phyloP scores from a whole-genome alignment of 1,284 basidiomycete genomes.

The Cutaneotrichosporon sp. region DNA sequence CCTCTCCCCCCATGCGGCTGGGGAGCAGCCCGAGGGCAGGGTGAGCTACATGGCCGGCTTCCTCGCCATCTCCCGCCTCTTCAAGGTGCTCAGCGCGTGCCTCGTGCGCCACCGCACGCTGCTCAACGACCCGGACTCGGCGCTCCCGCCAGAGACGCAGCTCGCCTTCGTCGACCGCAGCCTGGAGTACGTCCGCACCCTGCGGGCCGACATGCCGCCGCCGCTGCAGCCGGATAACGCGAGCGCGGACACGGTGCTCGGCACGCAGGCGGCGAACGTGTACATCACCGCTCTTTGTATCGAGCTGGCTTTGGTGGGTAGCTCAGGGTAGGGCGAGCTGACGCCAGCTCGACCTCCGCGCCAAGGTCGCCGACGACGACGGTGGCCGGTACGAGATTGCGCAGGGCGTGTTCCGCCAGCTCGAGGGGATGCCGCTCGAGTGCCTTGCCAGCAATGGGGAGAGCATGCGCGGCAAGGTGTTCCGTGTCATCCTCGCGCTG shows the following conservation, averaged over 20 bases:
- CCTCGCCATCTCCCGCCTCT: conserved; percentile 21
- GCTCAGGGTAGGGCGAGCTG: background rate
- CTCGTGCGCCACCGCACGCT: conserved; percentile 30
- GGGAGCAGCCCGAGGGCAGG: conserved; percentile 11
- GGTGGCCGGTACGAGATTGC: conserved; percentile 28
- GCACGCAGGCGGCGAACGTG: conserved; percentile 36
- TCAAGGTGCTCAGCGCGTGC: conserved; percentile 30
- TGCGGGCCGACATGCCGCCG: conserved; percentile 20
- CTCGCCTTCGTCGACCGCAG: conserved; percentile 2
- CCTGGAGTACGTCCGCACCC: conserved; percentile 9
- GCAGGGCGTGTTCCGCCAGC: conserved; percentile 21
- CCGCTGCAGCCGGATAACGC: conserved; percentile 13
- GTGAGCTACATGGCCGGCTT: conserved; percentile 32
- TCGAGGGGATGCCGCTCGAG: conserved; percentile 30
- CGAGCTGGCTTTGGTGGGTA: conserved; percentile 35
- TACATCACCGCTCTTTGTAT: conserved; percentile 34
- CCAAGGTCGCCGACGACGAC: conserved; percentile 23
- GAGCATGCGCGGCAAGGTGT: conserved; percentile 36
- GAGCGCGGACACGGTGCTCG: conserved; percentile 15
- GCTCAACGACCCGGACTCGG: conserved; percentile 16
- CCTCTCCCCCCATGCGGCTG: conserved; percentile 15
- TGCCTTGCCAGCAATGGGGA: conserved; percentile 38
- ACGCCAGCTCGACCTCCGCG: conserved; percentile 30
- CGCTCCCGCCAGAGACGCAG: conserved; percentile 9
- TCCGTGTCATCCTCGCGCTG: conserved; percentile 32